phyloP scores from a whole-genome alignment of 306 rosid genomes.

The Oemleria cerasiformis region DNA sequence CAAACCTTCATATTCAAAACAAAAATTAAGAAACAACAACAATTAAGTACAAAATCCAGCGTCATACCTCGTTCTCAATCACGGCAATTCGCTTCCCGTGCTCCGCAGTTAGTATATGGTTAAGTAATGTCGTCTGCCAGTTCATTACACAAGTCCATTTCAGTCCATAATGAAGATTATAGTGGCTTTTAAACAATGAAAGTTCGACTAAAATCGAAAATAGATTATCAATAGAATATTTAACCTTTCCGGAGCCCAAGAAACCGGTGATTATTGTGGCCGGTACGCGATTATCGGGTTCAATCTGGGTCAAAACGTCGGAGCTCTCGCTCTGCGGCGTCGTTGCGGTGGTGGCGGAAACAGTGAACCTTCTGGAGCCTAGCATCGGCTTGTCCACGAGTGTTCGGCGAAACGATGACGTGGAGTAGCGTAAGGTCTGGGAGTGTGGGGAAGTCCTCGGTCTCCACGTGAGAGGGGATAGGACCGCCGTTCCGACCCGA shows the following conservation, averaged over 20 bases:
- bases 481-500: conserved; percentile 30
- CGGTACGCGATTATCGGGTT: conserved; percentile 71
- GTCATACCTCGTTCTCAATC: conserved; percentile 80
- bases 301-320: conserved; percentile 58
- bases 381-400: conserved; percentile 26
- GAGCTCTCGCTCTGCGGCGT: conserved; percentile 55
- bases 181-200: background rate
- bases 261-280: conserved; percentile 95
- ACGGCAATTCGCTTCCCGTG: conserved; percentile 95
- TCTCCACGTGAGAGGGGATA: conserved; percentile 31
- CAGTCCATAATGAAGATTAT: background rate
- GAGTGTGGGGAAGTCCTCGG: conserved; percentile 13
- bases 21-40: background rate
- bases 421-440: conserved; percentile 22
- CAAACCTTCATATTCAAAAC: background rate
- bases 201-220: background rate
- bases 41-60: background rate
- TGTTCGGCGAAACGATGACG: conserved; percentile 26
- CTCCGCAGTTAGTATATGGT: conserved; percentile 86
- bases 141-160: conserved; percentile 21
- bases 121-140: conserved; percentile 79
- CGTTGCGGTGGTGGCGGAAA: conserved; percentile 49
- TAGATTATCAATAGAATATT: background rate
- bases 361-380: conserved; percentile 43
- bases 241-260: conserved; percentile 93